phyloP scores from a whole-genome alignment of 495 filamentous ascomycete genomes.

The Pyrenula massariospora region DNA sequence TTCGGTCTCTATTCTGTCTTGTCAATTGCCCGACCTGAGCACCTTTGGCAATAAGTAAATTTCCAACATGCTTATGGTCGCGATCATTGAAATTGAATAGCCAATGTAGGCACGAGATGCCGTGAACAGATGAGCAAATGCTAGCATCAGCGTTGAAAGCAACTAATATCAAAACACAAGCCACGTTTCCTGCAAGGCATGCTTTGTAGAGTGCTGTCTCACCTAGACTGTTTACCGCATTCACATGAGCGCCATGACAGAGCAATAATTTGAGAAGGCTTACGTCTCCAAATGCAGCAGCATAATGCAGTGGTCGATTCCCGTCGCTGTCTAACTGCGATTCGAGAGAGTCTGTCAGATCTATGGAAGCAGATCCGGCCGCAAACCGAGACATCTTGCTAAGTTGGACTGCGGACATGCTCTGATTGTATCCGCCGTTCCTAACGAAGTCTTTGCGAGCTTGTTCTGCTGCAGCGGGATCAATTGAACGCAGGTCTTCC shows the following conservation, averaged over 20 bases:
- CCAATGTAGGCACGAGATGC: constrained; percentile 14
- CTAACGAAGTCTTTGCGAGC: constrained; percentile 8
- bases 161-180: constrained; percentile 10
- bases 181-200: constrained; percentile 14
- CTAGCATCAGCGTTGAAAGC: constrained; percentile 10
- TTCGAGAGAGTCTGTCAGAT: constrained; percentile 1
- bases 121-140: constrained; percentile 2
- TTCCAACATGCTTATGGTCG: background rate
- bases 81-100: constrained; percentile 8
- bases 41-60: constrained; percentile 1
- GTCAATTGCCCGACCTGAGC: background rate
- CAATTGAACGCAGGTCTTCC: background rate
- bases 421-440: constrained; percentile 11
- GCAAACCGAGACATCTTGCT: too few species aligned
- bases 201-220: constrained; percentile 21
- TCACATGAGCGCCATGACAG: constrained; percentile 1
- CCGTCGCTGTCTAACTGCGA: constrained; percentile 6
- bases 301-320: constrained; percentile 15
- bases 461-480: background rate
- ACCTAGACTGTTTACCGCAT: constrained; percentile 10
- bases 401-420: too few species aligned
- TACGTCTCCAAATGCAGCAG: constrained; percentile 11
- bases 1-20: background rate
- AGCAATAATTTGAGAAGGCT: constrained; percentile 7
- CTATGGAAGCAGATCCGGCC: constrained; percentile 12